A percentile compares a stretch with the other conserved stretches of the same genome.
These are phyloP conservation scores for Ophiostoma novo-ulmi DNA, from an alignment of 2,329 filamentous ascomycete species.

Conservation along the genomic window DNA sequence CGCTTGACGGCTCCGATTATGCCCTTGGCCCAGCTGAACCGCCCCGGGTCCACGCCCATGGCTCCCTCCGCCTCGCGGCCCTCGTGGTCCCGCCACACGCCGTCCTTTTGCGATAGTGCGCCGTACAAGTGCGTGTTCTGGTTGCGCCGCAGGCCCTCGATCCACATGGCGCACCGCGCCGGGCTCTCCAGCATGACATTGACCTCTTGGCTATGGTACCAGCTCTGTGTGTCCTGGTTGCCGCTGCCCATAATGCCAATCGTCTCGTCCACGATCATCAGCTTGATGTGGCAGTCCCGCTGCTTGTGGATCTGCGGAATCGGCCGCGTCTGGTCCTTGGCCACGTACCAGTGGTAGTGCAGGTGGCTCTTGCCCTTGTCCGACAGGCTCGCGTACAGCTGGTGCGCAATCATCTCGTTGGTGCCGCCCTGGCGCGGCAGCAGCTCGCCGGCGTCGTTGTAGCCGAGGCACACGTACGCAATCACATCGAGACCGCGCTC, in stretches of 20 bases:
- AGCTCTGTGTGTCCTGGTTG: conserved; percentile 76
- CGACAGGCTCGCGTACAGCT: conserved; percentile 53
- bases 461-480: conserved; percentile 70
- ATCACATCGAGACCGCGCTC: conserved; percentile 62
- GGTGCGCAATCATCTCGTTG: conserved; percentile 64
- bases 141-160: conserved; percentile 48
- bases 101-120: conserved; percentile 47
- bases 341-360: conserved; percentile 65
- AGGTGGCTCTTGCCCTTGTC: conserved; percentile 45
- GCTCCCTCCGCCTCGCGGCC: conserved; percentile 46
- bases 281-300: conserved; percentile 69
- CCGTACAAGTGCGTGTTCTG: conserved; percentile 61
- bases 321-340: conserved; percentile 64
- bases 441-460: conserved; percentile 73
- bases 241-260: conserved; percentile 70
- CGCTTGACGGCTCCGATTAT: conserved; percentile 53
- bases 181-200: conserved; percentile 68
- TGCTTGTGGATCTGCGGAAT: conserved; percentile 62
- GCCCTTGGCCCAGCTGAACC: conserved; percentile 55
- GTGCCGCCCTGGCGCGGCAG: conserved; percentile 70
- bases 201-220: conserved; percentile 72
- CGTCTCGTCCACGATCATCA: conserved; percentile 65
- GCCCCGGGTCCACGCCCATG: conserved; percentile 49
- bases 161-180: conserved; percentile 58
- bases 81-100: conserved; percentile 55